phyloP scores from a whole-genome alignment of 2,329 filamentous ascomycete species.

The Neoscytalidium dimidiatum region DNA sequence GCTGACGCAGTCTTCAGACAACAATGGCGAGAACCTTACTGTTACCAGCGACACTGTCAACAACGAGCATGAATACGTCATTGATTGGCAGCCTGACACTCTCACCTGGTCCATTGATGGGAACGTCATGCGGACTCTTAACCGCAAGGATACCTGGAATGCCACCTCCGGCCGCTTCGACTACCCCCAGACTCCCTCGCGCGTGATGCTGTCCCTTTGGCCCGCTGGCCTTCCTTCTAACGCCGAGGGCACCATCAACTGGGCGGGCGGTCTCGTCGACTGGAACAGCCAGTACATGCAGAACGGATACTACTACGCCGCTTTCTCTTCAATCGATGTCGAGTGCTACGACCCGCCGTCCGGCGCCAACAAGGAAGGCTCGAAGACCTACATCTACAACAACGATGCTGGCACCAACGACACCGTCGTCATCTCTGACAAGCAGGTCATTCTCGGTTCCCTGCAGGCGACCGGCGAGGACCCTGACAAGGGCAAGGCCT shows the following conservation, averaged over 20 bases:
- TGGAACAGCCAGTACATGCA: conserved; percentile 83
- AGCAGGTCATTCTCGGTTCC: conserved; percentile 74
- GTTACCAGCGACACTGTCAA: conserved; percentile 66
- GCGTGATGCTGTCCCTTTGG: conserved; percentile 94
- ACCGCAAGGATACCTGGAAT: conserved; percentile 84
- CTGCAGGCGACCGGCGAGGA: conserved; percentile 73
- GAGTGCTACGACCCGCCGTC: conserved; percentile 84
- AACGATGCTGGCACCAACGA: conserved; percentile 67
- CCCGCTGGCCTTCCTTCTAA: conserved; percentile 82
- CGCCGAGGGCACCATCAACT: conserved; percentile 79
- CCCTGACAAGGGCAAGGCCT: conserved; percentile 39
- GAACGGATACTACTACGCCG: conserved; percentile 87
- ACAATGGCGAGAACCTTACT: conserved; percentile 72
- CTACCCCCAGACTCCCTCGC: conserved; percentile 88
- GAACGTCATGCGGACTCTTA: conserved; percentile 69
- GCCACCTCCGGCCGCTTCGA: conserved; percentile 75
- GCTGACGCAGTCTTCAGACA: conserved; percentile 55
- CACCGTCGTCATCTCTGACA: conserved; percentile 74
- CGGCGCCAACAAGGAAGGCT: conserved; percentile 61
- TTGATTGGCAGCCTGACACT: conserved; percentile 86
- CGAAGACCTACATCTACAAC: conserved; percentile 73
- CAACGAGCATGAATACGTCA: conserved; percentile 86
- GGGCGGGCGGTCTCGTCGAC: conserved; percentile 88
- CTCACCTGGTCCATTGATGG: conserved; percentile 90
- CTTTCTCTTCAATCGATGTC: conserved; percentile 74